Conservation (phyloP, 495 filamentous ascomycete genomes). For the Penicillium longicatenatum region DNA sequence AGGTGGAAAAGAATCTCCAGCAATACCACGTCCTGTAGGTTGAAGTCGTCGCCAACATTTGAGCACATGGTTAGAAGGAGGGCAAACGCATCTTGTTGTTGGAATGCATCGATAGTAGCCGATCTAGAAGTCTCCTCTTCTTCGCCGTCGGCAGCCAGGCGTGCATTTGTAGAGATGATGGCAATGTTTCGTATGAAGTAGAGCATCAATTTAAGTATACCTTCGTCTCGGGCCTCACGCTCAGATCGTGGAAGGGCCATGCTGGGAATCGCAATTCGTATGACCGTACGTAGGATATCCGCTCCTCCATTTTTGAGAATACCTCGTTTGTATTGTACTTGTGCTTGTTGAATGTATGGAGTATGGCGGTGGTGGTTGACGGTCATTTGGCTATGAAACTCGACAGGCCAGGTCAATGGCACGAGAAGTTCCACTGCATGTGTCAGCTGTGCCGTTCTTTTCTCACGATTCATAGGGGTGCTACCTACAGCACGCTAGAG, state of each 20-base stretch:
- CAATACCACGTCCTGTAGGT: constrained; percentile 78
- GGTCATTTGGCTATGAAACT: constrained; percentile 81
- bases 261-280: constrained; percentile 81
- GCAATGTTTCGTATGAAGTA: constrained; percentile 87
- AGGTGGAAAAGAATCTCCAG: constrained; percentile 91
- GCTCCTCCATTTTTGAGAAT: constrained; percentile 80
- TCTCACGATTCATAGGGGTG: background rate
- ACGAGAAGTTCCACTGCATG: constrained; percentile 79
- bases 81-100: constrained; percentile 86
- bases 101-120: constrained; percentile 82
- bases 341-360: constrained; percentile 83
- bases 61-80: constrained; percentile 83
- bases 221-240: constrained; percentile 78
- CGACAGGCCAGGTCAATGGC: constrained; percentile 91
- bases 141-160: constrained; percentile 64
- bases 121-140: constrained; percentile 89
- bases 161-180: constrained; percentile 71
- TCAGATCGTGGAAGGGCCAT: constrained; percentile 80
- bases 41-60: constrained; percentile 90
- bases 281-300: constrained; percentile 72
- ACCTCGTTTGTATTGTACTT: constrained; percentile 84
- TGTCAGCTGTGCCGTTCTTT: constrained; percentile 8
- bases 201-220: constrained; percentile 88
- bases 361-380: constrained; percentile 89
- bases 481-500: constrained; percentile 72